Conservation (phyloP, 2,329 filamentous ascomycete species). For the Eurotiales sp. region DNA sequence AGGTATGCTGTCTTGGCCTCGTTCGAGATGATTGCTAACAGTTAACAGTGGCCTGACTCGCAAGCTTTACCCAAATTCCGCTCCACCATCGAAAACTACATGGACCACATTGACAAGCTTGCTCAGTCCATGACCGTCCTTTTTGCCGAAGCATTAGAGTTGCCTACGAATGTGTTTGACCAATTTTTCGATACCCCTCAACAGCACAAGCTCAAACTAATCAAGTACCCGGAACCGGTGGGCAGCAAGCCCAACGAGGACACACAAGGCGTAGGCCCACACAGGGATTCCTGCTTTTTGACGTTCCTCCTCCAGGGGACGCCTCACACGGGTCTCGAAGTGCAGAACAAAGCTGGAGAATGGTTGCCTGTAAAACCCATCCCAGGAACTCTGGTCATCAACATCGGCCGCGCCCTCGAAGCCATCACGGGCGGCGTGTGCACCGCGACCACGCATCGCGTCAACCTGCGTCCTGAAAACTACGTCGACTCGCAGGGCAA, state of each 20-base stretch:
- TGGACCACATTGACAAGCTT: conserved; percentile 24
- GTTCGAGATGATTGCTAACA: background rate
- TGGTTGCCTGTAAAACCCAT: conserved; percentile 47
- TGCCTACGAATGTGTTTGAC: conserved; percentile 26
- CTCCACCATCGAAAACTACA: conserved; percentile 26
- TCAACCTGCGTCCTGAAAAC: conserved; percentile 26
- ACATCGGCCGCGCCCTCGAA: conserved; percentile 42
- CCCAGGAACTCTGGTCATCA: conserved; percentile 46
- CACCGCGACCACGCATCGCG: conserved; percentile 35
- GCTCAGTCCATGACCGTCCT: conserved; percentile 26
- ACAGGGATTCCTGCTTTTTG: conserved; percentile 50
- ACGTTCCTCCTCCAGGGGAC: conserved; percentile 48
- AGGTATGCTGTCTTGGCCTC: too few species aligned
- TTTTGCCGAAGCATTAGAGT: conserved; percentile 32
- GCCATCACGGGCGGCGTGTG: conserved; percentile 34
- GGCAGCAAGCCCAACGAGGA: conserved; percentile 22
- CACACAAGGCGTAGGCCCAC: conserved; percentile 41
- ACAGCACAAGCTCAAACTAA: conserved; percentile 35
- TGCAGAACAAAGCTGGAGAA: conserved; percentile 44
- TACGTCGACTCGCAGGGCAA: conserved; percentile 23
- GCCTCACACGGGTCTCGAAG: conserved; percentile 44
- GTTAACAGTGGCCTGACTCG: conserved; percentile 32
- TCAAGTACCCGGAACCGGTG: conserved; percentile 37
- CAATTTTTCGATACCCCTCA: conserved; percentile 31
- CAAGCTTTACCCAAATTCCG: conserved; percentile 30